Percentiles rank a stretch among this genome's conserved stretches.
These are phyloP conservation scores for Cadophora luteo-olivacea DNA, from an alignment of 2,329 filamentous ascomycete species.

Conservation along the genomic window DNA sequence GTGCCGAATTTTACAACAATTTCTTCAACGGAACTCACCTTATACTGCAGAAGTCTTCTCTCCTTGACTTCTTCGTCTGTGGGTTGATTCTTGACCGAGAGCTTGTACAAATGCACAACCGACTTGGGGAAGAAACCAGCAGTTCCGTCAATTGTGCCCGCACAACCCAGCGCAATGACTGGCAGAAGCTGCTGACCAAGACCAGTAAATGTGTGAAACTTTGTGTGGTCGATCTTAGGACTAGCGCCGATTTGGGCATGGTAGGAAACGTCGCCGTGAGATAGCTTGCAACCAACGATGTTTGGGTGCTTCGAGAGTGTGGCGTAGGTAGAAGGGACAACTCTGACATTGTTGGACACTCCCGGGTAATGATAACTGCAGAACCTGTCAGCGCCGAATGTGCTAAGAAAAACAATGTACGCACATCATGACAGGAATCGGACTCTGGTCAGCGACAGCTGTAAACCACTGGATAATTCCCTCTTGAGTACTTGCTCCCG, in stretches of 20 bases:
- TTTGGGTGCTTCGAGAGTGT: conserved; percentile 66
- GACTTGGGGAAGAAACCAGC: conserved; percentile 70
- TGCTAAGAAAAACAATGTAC: conserved; percentile 24
- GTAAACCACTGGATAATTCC: conserved; percentile 67
- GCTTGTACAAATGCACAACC: conserved; percentile 62
- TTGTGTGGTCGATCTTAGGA: conserved; percentile 62
- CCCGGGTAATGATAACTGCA: conserved; percentile 63
- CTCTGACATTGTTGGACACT: conserved; percentile 68
- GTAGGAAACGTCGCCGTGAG: conserved; percentile 70
- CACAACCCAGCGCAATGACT: conserved; percentile 66
- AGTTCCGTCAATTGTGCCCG: conserved; percentile 70
- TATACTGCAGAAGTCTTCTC: conserved; percentile 63
- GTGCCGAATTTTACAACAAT: conserved; percentile 65
- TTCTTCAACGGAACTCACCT: conserved; percentile 66
- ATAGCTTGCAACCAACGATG: conserved; percentile 74
- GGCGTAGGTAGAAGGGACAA: conserved; percentile 63
- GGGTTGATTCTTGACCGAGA: conserved; percentile 48
- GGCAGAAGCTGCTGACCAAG: conserved; percentile 70
- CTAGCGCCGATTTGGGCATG: conserved; percentile 66
- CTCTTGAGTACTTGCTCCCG: conserved; percentile 61
- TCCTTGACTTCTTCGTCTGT: conserved; percentile 53
- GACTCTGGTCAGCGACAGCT: conserved; percentile 64
- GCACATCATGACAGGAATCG: conserved; percentile 65
- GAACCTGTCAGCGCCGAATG: background rate
- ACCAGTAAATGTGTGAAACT: conserved; percentile 68